These are phyloP conservation scores for Spathaspora hagerdaliae DNA, from an alignment of 805 yeast species.

Conservation along the genomic window DNA sequence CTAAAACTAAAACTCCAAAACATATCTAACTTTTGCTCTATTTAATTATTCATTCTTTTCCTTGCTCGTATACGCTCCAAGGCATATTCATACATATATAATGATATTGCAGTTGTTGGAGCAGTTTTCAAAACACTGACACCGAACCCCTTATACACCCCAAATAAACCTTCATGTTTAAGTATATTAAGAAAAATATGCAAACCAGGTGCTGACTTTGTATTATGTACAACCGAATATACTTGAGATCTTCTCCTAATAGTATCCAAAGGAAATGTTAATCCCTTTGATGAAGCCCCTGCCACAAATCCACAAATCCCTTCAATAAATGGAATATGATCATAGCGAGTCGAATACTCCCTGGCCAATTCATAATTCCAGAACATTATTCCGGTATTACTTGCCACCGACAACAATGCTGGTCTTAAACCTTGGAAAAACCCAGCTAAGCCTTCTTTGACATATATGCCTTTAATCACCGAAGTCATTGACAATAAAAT, in stretches of 20 bases:
- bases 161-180: conserved; percentile 54
- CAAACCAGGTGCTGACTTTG: conserved; percentile 12
- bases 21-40: no score
- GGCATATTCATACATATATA: conserved; percentile 58
- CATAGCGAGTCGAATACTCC: conserved; percentile 23
- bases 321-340: conserved; percentile 39
- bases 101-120: conserved; percentile 68
- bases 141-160: conserved; percentile 71
- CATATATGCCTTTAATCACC: conserved; percentile 22
- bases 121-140: conserved; percentile 75
- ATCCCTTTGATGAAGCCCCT: conserved; percentile 67
- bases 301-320: conserved; percentile 70
- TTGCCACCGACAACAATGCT: conserved; percentile 58
- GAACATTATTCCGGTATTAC: conserved; percentile 73
- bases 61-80: conserved; percentile 5
- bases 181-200: conserved; percentile 38
- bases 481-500: conserved; percentile 35
- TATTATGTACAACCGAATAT: conserved; percentile 13
- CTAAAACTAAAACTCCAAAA: no score
- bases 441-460: conserved; percentile 37
- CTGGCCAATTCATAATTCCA: conserved; percentile 57
- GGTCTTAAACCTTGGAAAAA: conserved; percentile 49
- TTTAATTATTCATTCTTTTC: no score
- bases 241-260: conserved; percentile 76
- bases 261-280: conserved; percentile 84